Conservation (phyloP, 805 yeast species). For the Cyberlindnera petersonii region DNA sequence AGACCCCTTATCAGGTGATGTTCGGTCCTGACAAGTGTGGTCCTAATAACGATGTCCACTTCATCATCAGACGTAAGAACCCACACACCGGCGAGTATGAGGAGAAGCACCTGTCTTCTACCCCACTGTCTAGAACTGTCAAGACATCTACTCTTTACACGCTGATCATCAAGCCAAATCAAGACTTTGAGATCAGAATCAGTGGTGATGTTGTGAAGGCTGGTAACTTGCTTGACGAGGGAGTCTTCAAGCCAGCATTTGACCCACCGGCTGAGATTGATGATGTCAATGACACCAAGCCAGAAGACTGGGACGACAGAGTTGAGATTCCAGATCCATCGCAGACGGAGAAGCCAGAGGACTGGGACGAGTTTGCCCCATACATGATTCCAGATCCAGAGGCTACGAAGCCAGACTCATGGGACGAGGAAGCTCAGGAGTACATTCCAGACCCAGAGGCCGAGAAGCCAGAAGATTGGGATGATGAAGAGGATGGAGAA, state of each 20-base stretch:
- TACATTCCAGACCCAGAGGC: conserved; percentile 68
- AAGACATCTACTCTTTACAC: conserved; percentile 70
- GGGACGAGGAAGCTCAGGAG: conserved; percentile 65
- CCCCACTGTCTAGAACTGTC: conserved; percentile 54
- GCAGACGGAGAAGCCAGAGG: conserved; percentile 64
- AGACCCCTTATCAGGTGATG: conserved; percentile 78
- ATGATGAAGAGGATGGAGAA: conserved; percentile 84
- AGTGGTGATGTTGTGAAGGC: conserved; percentile 71
- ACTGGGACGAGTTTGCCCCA: conserved; percentile 78
- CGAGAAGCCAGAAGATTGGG: conserved; percentile 73
- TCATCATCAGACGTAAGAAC: conserved; percentile 60
- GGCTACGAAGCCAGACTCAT: conserved; percentile 66
- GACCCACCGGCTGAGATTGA: conserved; percentile 62
- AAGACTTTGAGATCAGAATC: conserved; percentile 73
- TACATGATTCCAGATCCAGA: conserved; percentile 60
- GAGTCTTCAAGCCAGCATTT: conserved; percentile 59
- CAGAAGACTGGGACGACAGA: conserved; percentile 80
- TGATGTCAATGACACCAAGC: conserved; percentile 57
- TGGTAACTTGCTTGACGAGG: conserved; percentile 60
- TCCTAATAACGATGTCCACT: conserved; percentile 70
- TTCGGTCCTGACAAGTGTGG: conserved; percentile 96
- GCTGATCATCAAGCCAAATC: conserved; percentile 59
- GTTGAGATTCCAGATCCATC: conserved; percentile 64
- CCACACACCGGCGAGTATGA: conserved; percentile 52
- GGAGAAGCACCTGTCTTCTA: conserved; percentile 63